Percentiles rank a stretch among this genome's conserved stretches.
Conservation (phyloP, 2,329 filamentous ascomycete species). For the Botrytis medusae region DNA sequence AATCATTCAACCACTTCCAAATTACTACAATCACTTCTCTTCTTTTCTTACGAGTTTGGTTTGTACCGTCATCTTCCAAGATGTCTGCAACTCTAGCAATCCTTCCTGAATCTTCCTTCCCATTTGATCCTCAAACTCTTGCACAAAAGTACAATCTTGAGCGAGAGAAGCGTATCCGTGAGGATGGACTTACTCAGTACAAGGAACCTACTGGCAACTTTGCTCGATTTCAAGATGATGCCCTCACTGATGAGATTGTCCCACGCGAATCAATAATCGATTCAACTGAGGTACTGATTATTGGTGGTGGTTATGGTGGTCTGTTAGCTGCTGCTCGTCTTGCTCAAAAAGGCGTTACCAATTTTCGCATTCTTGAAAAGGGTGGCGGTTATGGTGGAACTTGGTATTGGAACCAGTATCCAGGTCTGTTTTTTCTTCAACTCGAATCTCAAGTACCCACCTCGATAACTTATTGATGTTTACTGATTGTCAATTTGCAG, state of each 20-base stretch:
- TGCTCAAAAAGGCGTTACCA: constrained; percentile 47
- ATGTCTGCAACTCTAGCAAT: constrained; percentile 18
- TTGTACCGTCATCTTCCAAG: not conserved
- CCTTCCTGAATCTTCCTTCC: constrained; percentile 16
- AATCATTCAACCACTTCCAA: not conserved
- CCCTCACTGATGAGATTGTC: not conserved
- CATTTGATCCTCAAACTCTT: constrained; percentile 11
- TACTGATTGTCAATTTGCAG: constrained; percentile 60
- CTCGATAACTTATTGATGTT: constrained; percentile 47
- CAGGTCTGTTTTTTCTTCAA: constrained; percentile 45
- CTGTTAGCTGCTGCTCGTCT: constrained; percentile 45
- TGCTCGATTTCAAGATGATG: constrained; percentile 14
- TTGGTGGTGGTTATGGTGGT: constrained; percentile 43
- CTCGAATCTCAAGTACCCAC: not conserved
- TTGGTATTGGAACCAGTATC: constrained; percentile 57
- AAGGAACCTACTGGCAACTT: constrained; percentile 18
- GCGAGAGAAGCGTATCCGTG: constrained; percentile 18
- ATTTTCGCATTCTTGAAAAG: constrained; percentile 44
- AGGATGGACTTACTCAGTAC: constrained; percentile 21
- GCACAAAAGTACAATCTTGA: constrained; percentile 17
- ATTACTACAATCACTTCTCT: not conserved
- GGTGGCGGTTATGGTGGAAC: constrained; percentile 47
- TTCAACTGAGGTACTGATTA: constrained; percentile 40
- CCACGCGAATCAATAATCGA: constrained; percentile 15
- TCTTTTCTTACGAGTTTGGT: not conserved